phyloP scores from a whole-genome alignment of 2,329 filamentous ascomycete genomes.

The Botryotinia globosa region DNA sequence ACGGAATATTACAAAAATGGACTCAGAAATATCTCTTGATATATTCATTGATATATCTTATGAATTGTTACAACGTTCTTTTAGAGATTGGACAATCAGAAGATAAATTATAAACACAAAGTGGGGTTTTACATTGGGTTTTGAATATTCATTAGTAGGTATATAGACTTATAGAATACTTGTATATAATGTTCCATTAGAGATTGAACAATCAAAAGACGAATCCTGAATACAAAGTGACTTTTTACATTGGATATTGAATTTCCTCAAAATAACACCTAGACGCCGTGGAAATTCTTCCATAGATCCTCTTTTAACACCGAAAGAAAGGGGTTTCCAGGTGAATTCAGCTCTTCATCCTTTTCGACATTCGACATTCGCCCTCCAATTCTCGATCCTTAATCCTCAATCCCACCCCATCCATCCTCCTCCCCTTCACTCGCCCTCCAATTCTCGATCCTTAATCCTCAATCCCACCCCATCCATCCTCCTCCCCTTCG shows the following conservation, averaged over 20 bases:
- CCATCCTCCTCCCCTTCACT: slow-evolving; percentile 24
- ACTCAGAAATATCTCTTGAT: too few species aligned
- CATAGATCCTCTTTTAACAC: slow-evolving; percentile 3
- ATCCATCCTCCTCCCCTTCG: slow-evolving; percentile 27
- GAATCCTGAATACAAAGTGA: too few species aligned
- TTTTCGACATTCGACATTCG: slow-evolving; percentile 26
- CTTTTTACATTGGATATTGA: slow-evolving; percentile 11
- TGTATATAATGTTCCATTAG: too few species aligned
- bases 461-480: slow-evolving; percentile 38
- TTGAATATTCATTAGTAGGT: too few species aligned
- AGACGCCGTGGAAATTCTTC: slow-evolving; percentile 9
- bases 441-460: slow-evolving; percentile 30
- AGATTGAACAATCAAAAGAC: too few species aligned
- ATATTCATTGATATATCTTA: too few species aligned
- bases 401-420: slow-evolving; percentile 39
- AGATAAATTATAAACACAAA: not conserved
- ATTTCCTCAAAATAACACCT: slow-evolving; percentile 20
- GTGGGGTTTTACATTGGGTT: slow-evolving; percentile 8
- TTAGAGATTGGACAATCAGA: too few species aligned
- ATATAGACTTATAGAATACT: too few species aligned
- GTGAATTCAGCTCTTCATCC: not conserved
- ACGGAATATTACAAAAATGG: too few species aligned
- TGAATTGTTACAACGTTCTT: too few species aligned
- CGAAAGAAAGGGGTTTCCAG: slow-evolving; percentile 2
- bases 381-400: slow-evolving; percentile 28